These are phyloP conservation scores for Paracorniculantispora psalliotae DNA, from an alignment of 2,329 filamentous ascomycete genomes.

Conservation along the genomic window DNA sequence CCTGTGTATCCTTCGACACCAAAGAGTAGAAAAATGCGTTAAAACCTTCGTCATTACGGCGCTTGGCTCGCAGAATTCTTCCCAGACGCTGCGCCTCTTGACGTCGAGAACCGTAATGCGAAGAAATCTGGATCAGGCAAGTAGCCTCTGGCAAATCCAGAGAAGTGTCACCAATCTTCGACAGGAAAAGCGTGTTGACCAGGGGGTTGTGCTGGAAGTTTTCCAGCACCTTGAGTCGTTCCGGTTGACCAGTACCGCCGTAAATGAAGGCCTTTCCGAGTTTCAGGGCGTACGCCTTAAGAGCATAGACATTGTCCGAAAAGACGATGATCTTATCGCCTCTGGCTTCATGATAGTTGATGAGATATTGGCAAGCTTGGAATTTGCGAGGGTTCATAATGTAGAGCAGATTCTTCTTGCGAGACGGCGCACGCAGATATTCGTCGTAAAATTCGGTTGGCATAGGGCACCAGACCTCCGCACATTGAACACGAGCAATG, in stretches of 20 bases:
- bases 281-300: slow-evolving; percentile 79
- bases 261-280: slow-evolving; percentile 87
- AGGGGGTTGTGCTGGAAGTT: slow-evolving; percentile 92
- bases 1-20: slow-evolving; percentile 93
- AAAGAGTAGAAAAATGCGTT: slow-evolving; percentile 99
- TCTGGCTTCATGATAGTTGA: slow-evolving; percentile 90
- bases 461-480: slow-evolving; percentile 99
- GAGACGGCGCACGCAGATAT: slow-evolving; percentile 66
- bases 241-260: slow-evolving; percentile 77
- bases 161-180: slow-evolving; percentile 98
- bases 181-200: slow-evolving; percentile 90
- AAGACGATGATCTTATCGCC: slow-evolving; percentile 99
- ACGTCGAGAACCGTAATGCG: slow-evolving; percentile 92
- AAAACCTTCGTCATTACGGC: slow-evolving; percentile 95
- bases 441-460: slow-evolving; percentile 96
- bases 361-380: slow-evolving; percentile 95
- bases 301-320: slow-evolving; percentile 92
- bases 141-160: slow-evolving; percentile 94
- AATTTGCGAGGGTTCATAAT: slow-evolving; percentile 99
- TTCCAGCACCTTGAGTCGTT: slow-evolving; percentile 81
- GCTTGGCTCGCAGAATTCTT: slow-evolving; percentile 88
- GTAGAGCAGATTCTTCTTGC: slow-evolving; percentile 57
- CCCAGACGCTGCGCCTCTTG: slow-evolving; percentile 94
- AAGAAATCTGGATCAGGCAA: slow-evolving; percentile 94
- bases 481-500: slow-evolving; percentile 95